Conservation (phyloP, 257 asterid species). For the Nicotiana undulata region DNA sequence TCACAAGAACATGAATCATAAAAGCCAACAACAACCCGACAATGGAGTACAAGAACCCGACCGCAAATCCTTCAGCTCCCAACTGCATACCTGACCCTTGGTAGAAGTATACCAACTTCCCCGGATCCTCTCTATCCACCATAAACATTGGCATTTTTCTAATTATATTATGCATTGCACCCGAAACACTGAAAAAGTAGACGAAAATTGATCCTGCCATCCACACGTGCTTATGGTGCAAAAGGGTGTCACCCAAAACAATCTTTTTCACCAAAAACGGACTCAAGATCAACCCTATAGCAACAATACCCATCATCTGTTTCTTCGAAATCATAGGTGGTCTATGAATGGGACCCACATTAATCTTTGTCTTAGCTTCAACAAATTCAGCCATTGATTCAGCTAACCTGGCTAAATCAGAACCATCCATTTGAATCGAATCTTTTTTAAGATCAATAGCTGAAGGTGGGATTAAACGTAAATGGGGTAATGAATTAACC, state of each 20-base stretch:
- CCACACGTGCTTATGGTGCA: slow-evolving; percentile 65
- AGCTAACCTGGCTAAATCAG: slow-evolving; percentile 56
- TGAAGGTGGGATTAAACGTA: slow-evolving; percentile 57
- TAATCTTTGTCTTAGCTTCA: slow-evolving; percentile 38
- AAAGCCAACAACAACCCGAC: slow-evolving; percentile 81
- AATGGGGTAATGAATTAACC: slow-evolving; percentile 70
- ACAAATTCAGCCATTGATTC: slow-evolving; percentile 87
- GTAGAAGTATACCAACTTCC: slow-evolving; percentile 61
- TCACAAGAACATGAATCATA: slow-evolving; percentile 48
- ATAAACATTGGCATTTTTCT: slow-evolving; percentile 91
- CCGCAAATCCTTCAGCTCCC: slow-evolving; percentile 82
- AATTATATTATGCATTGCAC: slow-evolving; percentile 84
- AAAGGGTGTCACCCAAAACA: slow-evolving; percentile 47
- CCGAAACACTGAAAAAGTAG: slow-evolving; percentile 91
- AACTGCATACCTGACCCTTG: slow-evolving; percentile 89
- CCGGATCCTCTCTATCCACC: slow-evolving; percentile 65
- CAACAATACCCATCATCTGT: slow-evolving; percentile 36
- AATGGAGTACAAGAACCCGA: slow-evolving; percentile 77
- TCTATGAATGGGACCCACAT: slow-evolving; percentile 54
- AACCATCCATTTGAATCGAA: slow-evolving; percentile 65
- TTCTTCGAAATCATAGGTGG: slow-evolving; percentile 60
- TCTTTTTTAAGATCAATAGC: slow-evolving; percentile 50
- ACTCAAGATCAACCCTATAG: slow-evolving; percentile 30
- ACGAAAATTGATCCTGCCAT: slow-evolving; percentile 81
- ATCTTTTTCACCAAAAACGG: slow-evolving; percentile 53